phyloP scores from a whole-genome alignment of 2,329 filamentous ascomycete genomes.

The Neoascochyta sp. region DNA sequence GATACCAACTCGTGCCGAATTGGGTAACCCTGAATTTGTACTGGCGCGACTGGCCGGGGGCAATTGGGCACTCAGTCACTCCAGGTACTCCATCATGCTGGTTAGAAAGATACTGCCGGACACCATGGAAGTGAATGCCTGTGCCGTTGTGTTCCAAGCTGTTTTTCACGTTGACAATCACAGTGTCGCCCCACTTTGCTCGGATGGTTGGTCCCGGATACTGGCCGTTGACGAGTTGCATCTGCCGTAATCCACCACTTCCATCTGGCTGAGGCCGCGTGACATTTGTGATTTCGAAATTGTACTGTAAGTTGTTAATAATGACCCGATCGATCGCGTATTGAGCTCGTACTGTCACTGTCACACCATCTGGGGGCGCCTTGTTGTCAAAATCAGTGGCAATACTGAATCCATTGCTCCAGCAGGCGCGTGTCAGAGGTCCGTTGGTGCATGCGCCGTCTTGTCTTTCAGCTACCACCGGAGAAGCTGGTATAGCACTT shows the following conservation, averaged over 20 bases:
- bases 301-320: conserved; percentile 27
- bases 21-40: conserved; percentile 57
- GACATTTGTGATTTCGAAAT: conserved; percentile 42
- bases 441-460: conserved; percentile 41
- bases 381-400: conserved; percentile 47
- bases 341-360: conserved; percentile 22
- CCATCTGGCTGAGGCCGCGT: conserved; percentile 42
- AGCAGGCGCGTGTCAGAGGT: conserved; percentile 41
- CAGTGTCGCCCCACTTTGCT: conserved; percentile 39
- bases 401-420: conserved; percentile 44
- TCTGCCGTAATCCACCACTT: conserved; percentile 28
- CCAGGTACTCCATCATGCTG: conserved; percentile 57
- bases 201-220: conserved; percentile 58
- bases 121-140: conserved; percentile 52
- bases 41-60: conserved; percentile 54
- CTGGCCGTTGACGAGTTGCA: conserved; percentile 50
- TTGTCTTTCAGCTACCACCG: conserved; percentile 29
- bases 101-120: conserved; percentile 37
- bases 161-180: conserved; percentile 42
- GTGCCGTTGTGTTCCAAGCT: conserved; percentile 46
- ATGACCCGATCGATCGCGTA: too few species aligned
- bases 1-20: conserved; percentile 46
- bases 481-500: conserved; percentile 19
- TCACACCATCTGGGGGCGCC: conserved; percentile 39
- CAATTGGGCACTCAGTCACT: conserved; percentile 60